Evolutionary conservation across 345 rosid species (phyloP).

Genomic region (Lepidium didymum): DNA sequence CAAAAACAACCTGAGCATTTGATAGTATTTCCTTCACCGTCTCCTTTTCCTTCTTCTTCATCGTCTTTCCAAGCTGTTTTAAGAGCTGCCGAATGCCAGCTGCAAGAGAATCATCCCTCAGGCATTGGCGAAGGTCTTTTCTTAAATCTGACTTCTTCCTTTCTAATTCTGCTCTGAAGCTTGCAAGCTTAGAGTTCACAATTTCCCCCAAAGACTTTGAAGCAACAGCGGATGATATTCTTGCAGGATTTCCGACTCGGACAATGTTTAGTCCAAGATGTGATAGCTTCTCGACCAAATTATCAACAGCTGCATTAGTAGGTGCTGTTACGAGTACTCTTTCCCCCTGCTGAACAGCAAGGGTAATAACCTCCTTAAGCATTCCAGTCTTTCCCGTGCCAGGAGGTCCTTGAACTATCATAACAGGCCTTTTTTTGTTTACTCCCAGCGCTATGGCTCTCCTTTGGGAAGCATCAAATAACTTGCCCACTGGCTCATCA

Average conservation of each 20-base stretch:
- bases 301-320: conserved; percentile 95
- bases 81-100: conserved; percentile 95
- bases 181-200: conserved; percentile 66
- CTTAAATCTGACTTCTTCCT: conserved; percentile 87
- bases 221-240: conserved; percentile 79
- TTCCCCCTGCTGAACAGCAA: conserved; percentile 83
- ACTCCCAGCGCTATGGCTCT: conserved; percentile 68
- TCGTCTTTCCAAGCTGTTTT: conserved; percentile 79
- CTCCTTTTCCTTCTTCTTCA: conserved; percentile 90
- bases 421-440: conserved; percentile 68
- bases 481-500: conserved; percentile 38
- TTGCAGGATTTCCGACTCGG: conserved; percentile 92
- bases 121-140: conserved; percentile 73
- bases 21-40: conserved; percentile 70
- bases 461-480: conserved; percentile 64
- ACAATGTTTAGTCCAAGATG: conserved; percentile 63
- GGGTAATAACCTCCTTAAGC: conserved; percentile 70
- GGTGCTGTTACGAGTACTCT: conserved; percentile 94
- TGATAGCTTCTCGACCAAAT: conserved; percentile 89
- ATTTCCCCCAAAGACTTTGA: conserved; percentile 82
- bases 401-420: conserved; percentile 93
- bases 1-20: conserved; percentile 85
- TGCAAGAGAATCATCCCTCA: conserved; percentile 88
- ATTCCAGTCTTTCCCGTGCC: conserved; percentile 93
- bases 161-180: conserved; percentile 55